phyloP scores from a whole-genome alignment of 345 rosid genomes.

The Durio zibethinus region DNA sequence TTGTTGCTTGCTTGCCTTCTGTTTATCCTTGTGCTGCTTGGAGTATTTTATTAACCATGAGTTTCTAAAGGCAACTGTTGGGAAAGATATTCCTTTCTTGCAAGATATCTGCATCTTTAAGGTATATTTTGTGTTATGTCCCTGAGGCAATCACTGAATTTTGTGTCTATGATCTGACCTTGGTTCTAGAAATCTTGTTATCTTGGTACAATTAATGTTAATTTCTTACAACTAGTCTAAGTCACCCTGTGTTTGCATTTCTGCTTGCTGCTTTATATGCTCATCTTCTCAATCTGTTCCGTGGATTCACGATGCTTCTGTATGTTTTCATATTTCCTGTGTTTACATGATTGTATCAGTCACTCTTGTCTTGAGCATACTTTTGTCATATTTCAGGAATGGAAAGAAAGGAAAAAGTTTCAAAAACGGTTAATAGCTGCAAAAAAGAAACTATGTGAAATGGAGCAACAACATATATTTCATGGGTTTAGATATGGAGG shows the following conservation, averaged over 20 bases:
- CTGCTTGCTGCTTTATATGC: constrained; percentile 1
- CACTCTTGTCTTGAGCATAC: background rate
- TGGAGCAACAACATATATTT: constrained; percentile 88
- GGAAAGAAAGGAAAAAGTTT: constrained; percentile 81
- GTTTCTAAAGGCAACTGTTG: background rate
- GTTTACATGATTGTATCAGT: background rate
- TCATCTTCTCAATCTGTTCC: background rate
- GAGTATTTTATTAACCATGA: background rate
- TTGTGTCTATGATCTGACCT: background rate
- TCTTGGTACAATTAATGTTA: background rate
- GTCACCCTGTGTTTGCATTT: background rate
- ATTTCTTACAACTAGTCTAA: background rate
- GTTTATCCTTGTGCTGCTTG: background rate
- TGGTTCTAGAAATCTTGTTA: background rate
- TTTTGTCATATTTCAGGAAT: constrained; percentile 52
- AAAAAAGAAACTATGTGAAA: constrained; percentile 72
- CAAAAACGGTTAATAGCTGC: constrained; percentile 78
- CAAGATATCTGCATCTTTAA: background rate
- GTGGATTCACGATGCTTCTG: background rate
- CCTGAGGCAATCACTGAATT: background rate
- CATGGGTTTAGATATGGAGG: constrained; percentile 75
- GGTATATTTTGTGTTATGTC: background rate
- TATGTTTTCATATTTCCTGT: background rate
- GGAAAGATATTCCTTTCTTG: background rate
- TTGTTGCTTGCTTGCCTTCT: background rate